Percentiles rank a stretch among this genome's conserved stretches.
Conservation (phyloP, 176 grass and related monocot genomes). For the Carex cristatella region DNA sequence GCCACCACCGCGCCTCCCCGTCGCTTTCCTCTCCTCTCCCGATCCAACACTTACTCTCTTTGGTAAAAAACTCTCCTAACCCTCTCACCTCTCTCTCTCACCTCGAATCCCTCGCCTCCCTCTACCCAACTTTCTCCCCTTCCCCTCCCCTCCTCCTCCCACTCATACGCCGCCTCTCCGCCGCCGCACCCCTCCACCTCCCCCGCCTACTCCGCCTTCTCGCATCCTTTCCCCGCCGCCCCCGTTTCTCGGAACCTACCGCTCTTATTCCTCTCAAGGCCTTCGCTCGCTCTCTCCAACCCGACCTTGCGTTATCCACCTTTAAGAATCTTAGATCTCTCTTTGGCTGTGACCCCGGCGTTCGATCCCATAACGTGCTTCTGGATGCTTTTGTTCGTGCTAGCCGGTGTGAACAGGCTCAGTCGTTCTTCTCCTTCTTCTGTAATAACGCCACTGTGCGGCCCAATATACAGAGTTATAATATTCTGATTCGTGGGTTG, state of each 20-base stretch:
- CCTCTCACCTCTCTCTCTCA: constrained; percentile 50
- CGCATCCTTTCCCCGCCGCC: constrained; percentile 32
- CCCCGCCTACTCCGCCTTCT: constrained; percentile 39
- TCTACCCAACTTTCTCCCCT: constrained; percentile 37
- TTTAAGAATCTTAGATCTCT: constrained; percentile 49
- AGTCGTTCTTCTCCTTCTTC: constrained; percentile 70
- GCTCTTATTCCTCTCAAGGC: constrained; percentile 63
- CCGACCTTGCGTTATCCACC: constrained; percentile 57
- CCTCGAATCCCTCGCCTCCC: constrained; percentile 41
- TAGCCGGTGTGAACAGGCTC: constrained; percentile 46
- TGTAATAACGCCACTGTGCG: constrained; percentile 41
- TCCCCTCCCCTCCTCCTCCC: constrained; percentile 68
- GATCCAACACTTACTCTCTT: constrained; percentile 43
- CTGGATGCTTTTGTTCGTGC: constrained; percentile 80
- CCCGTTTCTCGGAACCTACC: constrained; percentile 55
- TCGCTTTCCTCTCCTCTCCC: constrained; percentile 11
- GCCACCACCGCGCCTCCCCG: neutral
- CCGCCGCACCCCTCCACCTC: constrained; percentile 37
- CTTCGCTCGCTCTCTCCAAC: constrained; percentile 75
- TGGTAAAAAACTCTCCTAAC: constrained; percentile 50
- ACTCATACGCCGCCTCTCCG: constrained; percentile 64
- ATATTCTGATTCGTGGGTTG: constrained; percentile 82
- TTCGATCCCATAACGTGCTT: constrained; percentile 75
- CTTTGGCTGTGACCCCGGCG: constrained; percentile 68
- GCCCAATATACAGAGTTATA: constrained; percentile 85